Conservation (phyloP, 108 stramenopile genomes). For the Tribonema minus region DNA sequence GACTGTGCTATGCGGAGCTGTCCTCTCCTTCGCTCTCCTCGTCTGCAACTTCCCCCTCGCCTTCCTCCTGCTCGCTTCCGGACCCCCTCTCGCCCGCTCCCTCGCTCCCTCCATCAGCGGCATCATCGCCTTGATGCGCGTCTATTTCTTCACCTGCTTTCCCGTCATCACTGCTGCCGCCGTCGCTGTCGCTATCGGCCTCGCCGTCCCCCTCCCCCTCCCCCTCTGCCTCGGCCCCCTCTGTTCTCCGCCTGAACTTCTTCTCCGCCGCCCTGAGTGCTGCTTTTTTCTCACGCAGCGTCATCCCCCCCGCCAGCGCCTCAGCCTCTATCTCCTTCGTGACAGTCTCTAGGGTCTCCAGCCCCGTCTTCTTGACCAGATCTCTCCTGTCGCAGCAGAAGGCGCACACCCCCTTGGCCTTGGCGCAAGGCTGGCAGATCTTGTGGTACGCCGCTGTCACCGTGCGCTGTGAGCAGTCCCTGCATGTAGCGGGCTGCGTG, state of each 20-base stretch:
- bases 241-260: background rate
- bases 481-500: conserved; percentile 48
- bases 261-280: background rate
- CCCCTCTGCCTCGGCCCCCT: background rate
- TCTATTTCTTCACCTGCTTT: too few relatives aligned
- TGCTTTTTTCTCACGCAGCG: background rate
- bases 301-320: background rate
- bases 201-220: too few relatives aligned
- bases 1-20: too few relatives aligned
- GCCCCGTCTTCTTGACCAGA: background rate
- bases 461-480: conserved; percentile 45
- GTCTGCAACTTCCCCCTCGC: too few relatives aligned
- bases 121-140: too few relatives aligned
- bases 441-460: conserved; percentile 52
- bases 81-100: too few relatives aligned
- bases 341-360: background rate
- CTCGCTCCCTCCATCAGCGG: too few relatives aligned
- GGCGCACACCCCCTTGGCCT: conserved; percentile 26
- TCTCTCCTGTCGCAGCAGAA: conserved; percentile 17
- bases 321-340: background rate
- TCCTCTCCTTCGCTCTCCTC: too few relatives aligned
- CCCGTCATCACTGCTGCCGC: too few relatives aligned
- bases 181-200: too few relatives aligned
- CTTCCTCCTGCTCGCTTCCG: too few relatives aligned
- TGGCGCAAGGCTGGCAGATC: conserved; percentile 40